Evolutionary conservation across 176 grass and related monocot species (phyloP), one percentile per base, ranked within the genome.

Genomic region (Panicum miliaceum): DNA sequence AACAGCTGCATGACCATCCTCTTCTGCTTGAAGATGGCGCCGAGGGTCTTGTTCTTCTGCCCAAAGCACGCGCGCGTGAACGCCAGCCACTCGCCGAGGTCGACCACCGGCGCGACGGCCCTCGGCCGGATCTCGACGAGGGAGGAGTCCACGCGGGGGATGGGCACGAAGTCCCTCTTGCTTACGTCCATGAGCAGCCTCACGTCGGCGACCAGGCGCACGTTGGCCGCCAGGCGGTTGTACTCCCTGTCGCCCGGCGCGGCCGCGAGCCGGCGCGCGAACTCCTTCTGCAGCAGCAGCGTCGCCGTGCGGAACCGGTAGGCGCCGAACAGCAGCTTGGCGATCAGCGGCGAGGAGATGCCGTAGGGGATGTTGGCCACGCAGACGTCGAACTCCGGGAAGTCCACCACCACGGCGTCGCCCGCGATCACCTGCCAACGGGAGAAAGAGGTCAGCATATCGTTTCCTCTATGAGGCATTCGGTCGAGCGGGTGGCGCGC

Each of bases 21-120:
- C 90, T 94, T 97, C 86, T 94, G 86, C 82, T 97, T 97, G 64
- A 93, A 97, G 73, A 93, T 97, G 54, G 95, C 95, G 38, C 92
- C 95, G 23, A 94, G 89, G 23, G 90, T 97, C 84, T 93, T 94
- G 62, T 97, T 94, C 89, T 94, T 97, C 89, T 94, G 93, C 27
- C 63, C 86, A 43, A 97, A 97, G 66, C 92, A 94, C 7, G 73
- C 84, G 36, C 88, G 80, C 14, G 92, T 93, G 86, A 97, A 97
- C 47, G 84, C 95, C 29, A 94, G 82, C 95, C 95, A 97, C 82
- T 97, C 92, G 3, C 78, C 25, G 1, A 94, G 50, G 86, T 93
- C 84, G 11, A 91, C 88, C 7, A 46, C 77, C 0, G 82, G 54
- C 0, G 71, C 14, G 6, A 23, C 19, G 13, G 4, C 38, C 38